These are phyloP conservation scores for Cladosporium oxysporum DNA, from an alignment of 2,329 filamentous ascomycete genomes.

Conservation along the genomic window DNA sequence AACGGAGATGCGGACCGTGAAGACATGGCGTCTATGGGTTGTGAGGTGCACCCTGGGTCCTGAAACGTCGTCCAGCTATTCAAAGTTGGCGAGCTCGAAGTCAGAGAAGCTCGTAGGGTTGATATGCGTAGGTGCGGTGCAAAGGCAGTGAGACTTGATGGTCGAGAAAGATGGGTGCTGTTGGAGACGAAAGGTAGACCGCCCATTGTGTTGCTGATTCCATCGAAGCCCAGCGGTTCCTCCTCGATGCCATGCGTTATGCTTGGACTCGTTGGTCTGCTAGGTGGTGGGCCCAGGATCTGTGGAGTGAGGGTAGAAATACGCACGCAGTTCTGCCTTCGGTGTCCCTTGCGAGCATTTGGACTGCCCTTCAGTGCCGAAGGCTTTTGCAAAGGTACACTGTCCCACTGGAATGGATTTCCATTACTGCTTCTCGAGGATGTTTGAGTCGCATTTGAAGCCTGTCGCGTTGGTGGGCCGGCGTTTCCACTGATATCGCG, in stretches of 20 bases:
- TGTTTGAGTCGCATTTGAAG: conserved; percentile 42
- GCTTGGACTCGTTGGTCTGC: conserved; percentile 39
- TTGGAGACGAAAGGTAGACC: conserved; percentile 17
- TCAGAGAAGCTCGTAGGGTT: conserved; percentile 43
- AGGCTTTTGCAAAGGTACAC: conserved; percentile 40
- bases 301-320: conserved; percentile 47
- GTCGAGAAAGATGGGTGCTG: conserved; percentile 20
- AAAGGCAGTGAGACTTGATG: conserved; percentile 36
- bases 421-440: conserved; percentile 48
- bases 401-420: conserved; percentile 50
- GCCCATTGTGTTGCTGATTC: not conserved
- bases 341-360: conserved; percentile 46
- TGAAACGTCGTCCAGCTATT: conserved; percentile 39
- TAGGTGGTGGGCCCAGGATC: conserved; percentile 42
- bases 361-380: conserved; percentile 49
- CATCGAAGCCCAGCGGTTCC: conserved; percentile 32
- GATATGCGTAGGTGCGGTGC: conserved; percentile 39
- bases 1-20: conserved; percentile 1
- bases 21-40: conserved; percentile 10
- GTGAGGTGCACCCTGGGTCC: conserved; percentile 17
- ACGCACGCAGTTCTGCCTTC: conserved; percentile 48
- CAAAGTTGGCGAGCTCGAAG: conserved; percentile 42
- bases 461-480: conserved; percentile 39
- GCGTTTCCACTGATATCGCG: conserved; percentile 38
- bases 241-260: conserved; percentile 43